Evolutionary conservation across 1,139 yeast species (phyloP).

Genomic region (Hyphopichia khmerensis): DNA sequence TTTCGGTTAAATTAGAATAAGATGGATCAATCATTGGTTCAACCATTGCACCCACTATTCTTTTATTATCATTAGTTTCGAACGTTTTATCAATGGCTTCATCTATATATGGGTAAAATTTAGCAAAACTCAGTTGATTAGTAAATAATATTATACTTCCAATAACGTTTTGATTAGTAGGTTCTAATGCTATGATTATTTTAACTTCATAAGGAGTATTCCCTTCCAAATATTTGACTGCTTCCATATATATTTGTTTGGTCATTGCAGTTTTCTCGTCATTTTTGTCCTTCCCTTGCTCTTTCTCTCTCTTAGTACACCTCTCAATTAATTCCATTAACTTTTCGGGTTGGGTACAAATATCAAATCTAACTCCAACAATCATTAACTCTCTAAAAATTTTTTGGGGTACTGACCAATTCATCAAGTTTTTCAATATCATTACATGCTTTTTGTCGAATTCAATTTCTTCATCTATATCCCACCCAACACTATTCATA

Average conservation of each 20-base stretch:
- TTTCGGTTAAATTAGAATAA: slow-evolving; percentile 54
- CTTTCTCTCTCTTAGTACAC: slow-evolving; percentile 5
- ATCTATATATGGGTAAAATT: slow-evolving; percentile 53
- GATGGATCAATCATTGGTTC: slow-evolving; percentile 58
- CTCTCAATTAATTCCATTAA: slow-evolving; percentile 33
- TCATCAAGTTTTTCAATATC: slow-evolving; percentile 33
- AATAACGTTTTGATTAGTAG: slow-evolving; percentile 51
- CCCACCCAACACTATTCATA: slow-evolving; percentile 43
- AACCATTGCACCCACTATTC: slow-evolving; percentile 52
- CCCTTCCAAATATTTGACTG: slow-evolving; percentile 19
- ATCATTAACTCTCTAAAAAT: slow-evolving; percentile 57
- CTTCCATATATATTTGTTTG: slow-evolving; percentile 22
- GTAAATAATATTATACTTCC: slow-evolving; percentile 59
- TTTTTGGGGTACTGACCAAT: slow-evolving; percentile 57
- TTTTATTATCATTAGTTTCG: slow-evolving; percentile 8
- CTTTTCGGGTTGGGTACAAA: slow-evolving; percentile 44
- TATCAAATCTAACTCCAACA: slow-evolving; percentile 59
- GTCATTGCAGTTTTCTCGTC: slow-evolving; percentile 6
- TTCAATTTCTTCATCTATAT: slow-evolving; percentile 10
- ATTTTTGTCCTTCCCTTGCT: slow-evolving; percentile 5
- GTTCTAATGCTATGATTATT: slow-evolving; percentile 58
- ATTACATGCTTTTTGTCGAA: slow-evolving; percentile 31
- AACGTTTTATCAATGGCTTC: slow-evolving; percentile 17
- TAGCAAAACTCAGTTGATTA: slow-evolving; percentile 44
- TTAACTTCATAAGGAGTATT: slow-evolving; percentile 33